These are phyloP conservation scores for Phoma sp. DNA, from an alignment of 2,329 filamentous ascomycete genomes.

Conservation along the genomic window DNA sequence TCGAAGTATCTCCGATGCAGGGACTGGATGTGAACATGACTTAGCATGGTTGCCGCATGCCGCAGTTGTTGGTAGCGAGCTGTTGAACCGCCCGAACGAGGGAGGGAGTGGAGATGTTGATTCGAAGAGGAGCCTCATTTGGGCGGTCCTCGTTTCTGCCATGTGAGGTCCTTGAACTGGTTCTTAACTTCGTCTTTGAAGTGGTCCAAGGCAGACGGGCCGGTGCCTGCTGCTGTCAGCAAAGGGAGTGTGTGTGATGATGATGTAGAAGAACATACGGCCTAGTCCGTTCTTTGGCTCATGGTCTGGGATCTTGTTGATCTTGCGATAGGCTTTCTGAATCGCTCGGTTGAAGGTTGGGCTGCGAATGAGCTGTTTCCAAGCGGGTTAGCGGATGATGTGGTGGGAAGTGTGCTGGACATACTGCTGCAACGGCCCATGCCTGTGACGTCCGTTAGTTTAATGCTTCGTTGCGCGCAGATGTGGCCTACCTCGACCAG, in stretches of 20 bases:
- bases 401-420: constrained; percentile 12
- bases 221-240: constrained; percentile 30
- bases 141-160: constrained; percentile 42
- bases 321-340: constrained; percentile 56
- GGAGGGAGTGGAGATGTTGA: not conserved
- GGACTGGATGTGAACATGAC: not conserved
- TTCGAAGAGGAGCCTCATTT: constrained; percentile 13
- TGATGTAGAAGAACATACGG: constrained; percentile 53
- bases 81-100: not conserved
- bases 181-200: constrained; percentile 61
- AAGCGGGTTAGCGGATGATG: constrained; percentile 5
- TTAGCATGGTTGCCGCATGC: not conserved
- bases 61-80: not conserved
- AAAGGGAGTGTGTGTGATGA: not conserved
- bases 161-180: constrained; percentile 51
- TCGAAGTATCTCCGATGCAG: not conserved
- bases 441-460: constrained; percentile 40
- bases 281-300: constrained; percentile 49
- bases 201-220: constrained; percentile 55
- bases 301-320: constrained; percentile 54
- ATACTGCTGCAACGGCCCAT: constrained; percentile 48
- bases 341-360: constrained; percentile 62
- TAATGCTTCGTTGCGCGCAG: not conserved
- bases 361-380: constrained; percentile 57
- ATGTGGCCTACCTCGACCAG: constrained; percentile 40